Evolutionary conservation across 2,329 filamentous ascomycete species (phyloP).

Genomic region (Coleophoma crateriformis): DNA sequence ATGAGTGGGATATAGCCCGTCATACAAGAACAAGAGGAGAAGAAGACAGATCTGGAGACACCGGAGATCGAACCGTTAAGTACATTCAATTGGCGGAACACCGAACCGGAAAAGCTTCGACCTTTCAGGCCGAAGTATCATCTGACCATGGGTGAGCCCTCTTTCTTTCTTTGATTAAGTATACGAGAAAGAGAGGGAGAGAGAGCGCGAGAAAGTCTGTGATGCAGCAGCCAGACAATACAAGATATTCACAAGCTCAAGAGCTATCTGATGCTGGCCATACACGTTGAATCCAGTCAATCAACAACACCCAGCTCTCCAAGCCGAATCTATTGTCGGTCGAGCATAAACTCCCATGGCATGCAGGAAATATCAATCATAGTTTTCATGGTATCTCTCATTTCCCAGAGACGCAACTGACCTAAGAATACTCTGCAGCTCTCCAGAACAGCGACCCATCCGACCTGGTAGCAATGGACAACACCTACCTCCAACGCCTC

Average conservation of each 20-base stretch:
- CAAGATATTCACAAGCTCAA: not conserved
- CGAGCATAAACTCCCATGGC: no score
- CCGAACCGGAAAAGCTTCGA: conserved; percentile 45
- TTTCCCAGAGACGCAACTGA: not conserved
- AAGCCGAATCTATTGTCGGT: not conserved
- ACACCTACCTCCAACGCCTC: conserved; percentile 48
- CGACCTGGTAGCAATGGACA: conserved; percentile 53
- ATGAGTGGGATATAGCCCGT: not conserved
- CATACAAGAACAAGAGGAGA: not conserved
- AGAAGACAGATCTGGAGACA: not conserved
- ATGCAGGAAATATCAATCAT: no score
- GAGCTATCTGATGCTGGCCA: no score
- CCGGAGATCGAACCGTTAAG: conserved; percentile 29
- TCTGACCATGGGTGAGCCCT: conserved; percentile 52
- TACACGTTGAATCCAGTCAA: no score
- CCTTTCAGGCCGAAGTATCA: conserved; percentile 58
- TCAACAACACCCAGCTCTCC: no score
- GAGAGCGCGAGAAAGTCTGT: not conserved
- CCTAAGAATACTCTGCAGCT: conserved; percentile 28
- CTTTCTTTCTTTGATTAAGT: not conserved
- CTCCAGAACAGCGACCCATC: conserved; percentile 45
- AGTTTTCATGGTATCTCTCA: not conserved
- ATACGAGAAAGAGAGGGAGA: not conserved
- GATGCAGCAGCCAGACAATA: not conserved
- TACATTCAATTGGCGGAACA: conserved; percentile 43